Evolutionary conservation across 2,329 filamentous ascomycete genomes (phyloP).

Genomic region (Colletotrichum siamense): DNA sequence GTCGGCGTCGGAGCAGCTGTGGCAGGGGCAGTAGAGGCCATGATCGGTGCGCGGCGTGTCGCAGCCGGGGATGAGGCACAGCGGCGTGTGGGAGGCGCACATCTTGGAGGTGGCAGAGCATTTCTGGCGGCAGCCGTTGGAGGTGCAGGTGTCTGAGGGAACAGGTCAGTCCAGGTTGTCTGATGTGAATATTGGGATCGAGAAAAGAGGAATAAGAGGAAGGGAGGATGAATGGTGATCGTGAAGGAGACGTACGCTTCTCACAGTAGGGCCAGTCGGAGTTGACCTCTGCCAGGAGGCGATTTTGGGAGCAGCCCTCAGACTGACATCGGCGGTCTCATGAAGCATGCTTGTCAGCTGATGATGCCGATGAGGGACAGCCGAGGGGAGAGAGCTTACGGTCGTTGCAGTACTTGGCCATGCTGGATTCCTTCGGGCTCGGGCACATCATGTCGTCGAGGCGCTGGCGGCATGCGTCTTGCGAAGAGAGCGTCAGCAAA

Average conservation of each 20-base stretch:
- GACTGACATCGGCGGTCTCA: not conserved
- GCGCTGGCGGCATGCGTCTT: conserved; percentile 25
- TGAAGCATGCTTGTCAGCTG: too few species aligned
- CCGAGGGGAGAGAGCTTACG: not conserved
- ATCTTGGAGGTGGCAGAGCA: not conserved
- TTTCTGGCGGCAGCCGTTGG: conserved; percentile 15
- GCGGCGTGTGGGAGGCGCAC: conserved; percentile 20
- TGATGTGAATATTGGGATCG: too few species aligned
- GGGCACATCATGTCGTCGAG: conserved; percentile 22
- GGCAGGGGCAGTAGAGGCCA: conserved; percentile 18
- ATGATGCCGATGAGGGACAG: not conserved
- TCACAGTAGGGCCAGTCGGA: conserved; percentile 22
- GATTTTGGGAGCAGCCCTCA: conserved; percentile 7
- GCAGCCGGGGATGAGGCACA: conserved; percentile 22
- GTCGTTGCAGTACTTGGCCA: conserved; percentile 21
- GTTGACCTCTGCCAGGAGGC: conserved; percentile 12
- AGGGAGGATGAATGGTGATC: too few species aligned
- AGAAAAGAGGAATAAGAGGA: not conserved
- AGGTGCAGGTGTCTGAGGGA: conserved; percentile 21
- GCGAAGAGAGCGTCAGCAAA: not conserved
- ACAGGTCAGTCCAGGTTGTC: not conserved
- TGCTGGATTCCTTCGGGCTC: conserved; percentile 9
- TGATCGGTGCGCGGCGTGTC: not conserved
- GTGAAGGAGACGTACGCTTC: conserved; percentile 5
- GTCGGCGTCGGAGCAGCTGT: conserved; percentile 18